Conservation (phyloP, 2,329 filamentous ascomycete species). For the Fusarium albosuccineum region DNA sequence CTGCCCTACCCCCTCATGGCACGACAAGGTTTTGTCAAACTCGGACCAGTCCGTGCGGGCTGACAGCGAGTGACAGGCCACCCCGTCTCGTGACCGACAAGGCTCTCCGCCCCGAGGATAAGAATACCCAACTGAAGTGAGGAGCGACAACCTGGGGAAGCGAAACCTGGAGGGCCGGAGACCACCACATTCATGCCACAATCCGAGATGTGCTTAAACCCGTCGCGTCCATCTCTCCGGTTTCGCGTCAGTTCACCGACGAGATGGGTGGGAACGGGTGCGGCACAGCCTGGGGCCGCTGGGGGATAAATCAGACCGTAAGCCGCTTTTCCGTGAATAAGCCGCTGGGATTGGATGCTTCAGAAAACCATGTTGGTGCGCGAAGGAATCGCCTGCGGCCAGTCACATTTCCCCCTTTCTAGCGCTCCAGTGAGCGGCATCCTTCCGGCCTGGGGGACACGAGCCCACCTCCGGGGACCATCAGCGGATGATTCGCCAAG, state of each 20-base stretch:
- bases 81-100: neutral
- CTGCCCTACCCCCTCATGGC: neutral
- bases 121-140: neutral
- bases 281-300: slow-evolving; percentile 7
- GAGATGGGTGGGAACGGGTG: slow-evolving; percentile 1
- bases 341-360: neutral
- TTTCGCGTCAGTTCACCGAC: neutral
- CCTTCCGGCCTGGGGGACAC: neutral
- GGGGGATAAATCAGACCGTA: slow-evolving; percentile 11
- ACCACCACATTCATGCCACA: no score
- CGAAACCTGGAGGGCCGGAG: neutral
- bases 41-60: neutral
- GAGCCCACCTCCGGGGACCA: slow-evolving; percentile 1
- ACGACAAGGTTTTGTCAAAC: neutral
- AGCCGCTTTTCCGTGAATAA: slow-evolving; percentile 15
- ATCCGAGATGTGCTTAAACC: neutral
- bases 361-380: neutral
- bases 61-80: neutral
- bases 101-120: neutral
- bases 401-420: slow-evolving; percentile 14
- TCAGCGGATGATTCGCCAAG: slow-evolving; percentile 5
- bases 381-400: neutral
- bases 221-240: neutral
- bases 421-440: slow-evolving; percentile 13
- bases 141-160: neutral